These are phyloP conservation scores for Eimeria tenella DNA, from an alignment of 169 alveolate genomes.

Conservation along the genomic window DNA sequence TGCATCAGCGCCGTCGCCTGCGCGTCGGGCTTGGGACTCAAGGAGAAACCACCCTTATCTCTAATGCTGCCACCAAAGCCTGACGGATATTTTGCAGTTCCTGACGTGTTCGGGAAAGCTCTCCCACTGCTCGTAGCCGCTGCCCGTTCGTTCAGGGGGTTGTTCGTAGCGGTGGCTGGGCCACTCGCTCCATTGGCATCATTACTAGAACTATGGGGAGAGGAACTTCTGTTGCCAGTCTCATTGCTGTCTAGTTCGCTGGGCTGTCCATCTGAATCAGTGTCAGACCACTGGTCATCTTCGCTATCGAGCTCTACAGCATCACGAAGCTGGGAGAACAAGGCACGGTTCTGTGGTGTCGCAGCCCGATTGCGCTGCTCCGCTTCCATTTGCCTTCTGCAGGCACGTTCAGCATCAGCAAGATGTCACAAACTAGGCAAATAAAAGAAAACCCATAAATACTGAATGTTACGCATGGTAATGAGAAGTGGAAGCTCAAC, in stretches of 20 bases:
- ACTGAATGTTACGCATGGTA: background rate
- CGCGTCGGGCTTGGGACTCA: conserved; percentile 7
- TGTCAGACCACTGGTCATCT: conserved; percentile 27
- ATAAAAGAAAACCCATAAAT: conserved; percentile 5
- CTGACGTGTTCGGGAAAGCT: background rate
- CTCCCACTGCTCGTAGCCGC: conserved; percentile 4
- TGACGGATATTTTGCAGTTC: background rate
- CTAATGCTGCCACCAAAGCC: background rate
- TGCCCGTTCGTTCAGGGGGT: background rate
- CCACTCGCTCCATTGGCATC: background rate
- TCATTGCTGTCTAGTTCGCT: conserved; percentile 24
- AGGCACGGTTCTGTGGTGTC: conserved; percentile 30
- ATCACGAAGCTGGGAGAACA: conserved; percentile 68
- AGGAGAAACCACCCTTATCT: background rate
- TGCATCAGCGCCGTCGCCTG: conserved; percentile 66
- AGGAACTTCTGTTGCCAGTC: conserved; percentile 73
- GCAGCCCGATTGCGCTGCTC: conserved; percentile 47
- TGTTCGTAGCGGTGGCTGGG: background rate
- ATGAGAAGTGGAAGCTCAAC: no score
- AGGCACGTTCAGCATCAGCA: background rate
- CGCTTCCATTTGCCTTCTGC: conserved; percentile 45
- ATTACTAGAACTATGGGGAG: background rate
- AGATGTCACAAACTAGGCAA: background rate
- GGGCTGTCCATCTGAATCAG: conserved; percentile 28
- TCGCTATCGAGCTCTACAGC: conserved; percentile 68